A percentile compares a stretch with the other conserved stretches of the same genome.
These are phyloP conservation scores for Botrytis porri DNA, from an alignment of 2,329 filamentous ascomycete species.

Conservation along the genomic window DNA sequence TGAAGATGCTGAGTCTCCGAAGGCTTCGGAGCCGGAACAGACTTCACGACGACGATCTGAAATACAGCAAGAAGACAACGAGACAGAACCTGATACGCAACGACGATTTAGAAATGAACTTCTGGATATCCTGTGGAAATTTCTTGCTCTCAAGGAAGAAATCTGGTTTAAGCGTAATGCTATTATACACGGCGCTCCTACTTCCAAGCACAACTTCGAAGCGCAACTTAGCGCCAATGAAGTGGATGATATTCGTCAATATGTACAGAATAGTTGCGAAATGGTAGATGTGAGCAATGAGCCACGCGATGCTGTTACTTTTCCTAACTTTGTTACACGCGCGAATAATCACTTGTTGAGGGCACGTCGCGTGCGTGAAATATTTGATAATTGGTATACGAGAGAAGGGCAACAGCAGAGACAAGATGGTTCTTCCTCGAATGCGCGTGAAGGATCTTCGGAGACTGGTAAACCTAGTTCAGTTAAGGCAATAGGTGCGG, in stretches of 20 bases:
- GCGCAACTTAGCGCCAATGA: background rate
- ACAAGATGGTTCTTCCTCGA: background rate
- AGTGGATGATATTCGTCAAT: background rate
- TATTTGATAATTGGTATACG: background rate
- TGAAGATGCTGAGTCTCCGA: background rate
- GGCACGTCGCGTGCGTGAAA: background rate
- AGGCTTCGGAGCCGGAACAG: background rate
- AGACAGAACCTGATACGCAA: background rate
- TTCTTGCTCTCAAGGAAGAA: background rate
- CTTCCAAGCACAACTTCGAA: background rate
- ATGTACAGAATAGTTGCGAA: no score
- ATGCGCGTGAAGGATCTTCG: background rate
- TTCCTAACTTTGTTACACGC: no score
- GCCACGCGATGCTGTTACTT: background rate
- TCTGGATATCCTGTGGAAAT: background rate
- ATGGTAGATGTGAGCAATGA: background rate
- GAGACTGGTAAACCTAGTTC: no score
- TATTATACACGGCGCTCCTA: background rate
- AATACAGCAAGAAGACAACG: background rate
- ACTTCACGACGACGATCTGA: background rate
- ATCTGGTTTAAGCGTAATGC: background rate
- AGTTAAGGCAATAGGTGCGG: background rate
- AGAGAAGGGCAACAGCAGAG: background rate
- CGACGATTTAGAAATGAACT: background rate
- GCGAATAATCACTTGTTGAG: background rate